Evolutionary conservation across 2,329 filamentous ascomycete species (phyloP).

Genomic region (Dactylella cylindrospora): DNA sequence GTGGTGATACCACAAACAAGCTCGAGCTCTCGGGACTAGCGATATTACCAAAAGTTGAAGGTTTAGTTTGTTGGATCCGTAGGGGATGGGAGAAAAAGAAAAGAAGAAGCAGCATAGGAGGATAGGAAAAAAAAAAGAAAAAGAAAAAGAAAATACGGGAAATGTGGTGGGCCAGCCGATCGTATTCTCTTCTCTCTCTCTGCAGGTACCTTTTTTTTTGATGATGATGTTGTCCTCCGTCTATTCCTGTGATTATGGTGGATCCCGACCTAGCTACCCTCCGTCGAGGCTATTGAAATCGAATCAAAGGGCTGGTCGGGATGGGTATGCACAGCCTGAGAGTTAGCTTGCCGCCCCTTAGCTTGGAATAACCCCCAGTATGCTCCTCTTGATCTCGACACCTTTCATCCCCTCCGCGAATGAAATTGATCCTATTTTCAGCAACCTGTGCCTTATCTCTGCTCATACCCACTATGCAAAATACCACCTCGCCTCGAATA

Average conservation of each 20-base stretch:
- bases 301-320: neutral
- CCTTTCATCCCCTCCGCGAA: neutral
- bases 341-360: too few relatives aligned
- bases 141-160: constrained; percentile 17
- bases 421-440: constrained; percentile 4
- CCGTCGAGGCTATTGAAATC: neutral
- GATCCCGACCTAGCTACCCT: neutral
- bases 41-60: neutral
- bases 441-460: constrained; percentile 20
- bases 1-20: constrained; percentile 18
- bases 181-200: neutral
- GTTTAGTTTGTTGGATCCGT: neutral
- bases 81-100: neutral
- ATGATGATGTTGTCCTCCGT: neutral
- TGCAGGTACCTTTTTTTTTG: constrained; percentile 29
- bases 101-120: neutral
- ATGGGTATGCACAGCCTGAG: neutral
- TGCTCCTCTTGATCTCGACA: too few relatives aligned
- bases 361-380: too few relatives aligned
- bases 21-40: neutral
- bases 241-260: neutral
- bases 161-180: too few relatives aligned
- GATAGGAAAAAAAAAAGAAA: constrained; percentile 7
- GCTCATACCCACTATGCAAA: neutral
- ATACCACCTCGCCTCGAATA: constrained; percentile 3